phyloP scores from a whole-genome alignment of 1,284 basidiomycete species.

The Malassezia vespertilionis region DNA sequence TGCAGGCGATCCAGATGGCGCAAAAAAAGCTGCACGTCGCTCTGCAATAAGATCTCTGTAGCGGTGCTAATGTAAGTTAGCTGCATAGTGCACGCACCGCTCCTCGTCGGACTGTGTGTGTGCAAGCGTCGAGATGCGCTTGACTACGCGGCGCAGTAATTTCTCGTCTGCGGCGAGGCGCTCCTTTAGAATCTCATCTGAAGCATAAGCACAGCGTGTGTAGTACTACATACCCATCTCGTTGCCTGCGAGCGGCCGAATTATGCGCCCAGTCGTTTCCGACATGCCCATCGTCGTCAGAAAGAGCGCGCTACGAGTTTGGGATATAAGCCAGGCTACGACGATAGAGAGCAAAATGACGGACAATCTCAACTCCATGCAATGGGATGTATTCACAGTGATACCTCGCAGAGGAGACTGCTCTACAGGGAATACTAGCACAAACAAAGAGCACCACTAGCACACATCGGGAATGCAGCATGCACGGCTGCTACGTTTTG shows the following conservation, averaged over 20 bases:
- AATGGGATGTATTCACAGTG: conserved; percentile 13
- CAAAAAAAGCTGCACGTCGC: conserved; percentile 5
- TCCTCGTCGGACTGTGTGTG: not conserved
- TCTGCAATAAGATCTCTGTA: not conserved
- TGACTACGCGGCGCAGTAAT: conserved; percentile 11
- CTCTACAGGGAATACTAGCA: conserved; percentile 19
- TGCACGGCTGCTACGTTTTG: conserved; percentile 14
- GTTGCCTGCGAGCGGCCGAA: not conserved
- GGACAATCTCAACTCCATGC: too few relatives aligned
- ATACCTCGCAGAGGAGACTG: conserved; percentile 11
- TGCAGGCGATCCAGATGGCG: conserved; percentile 3
- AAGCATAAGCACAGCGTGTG: not conserved
- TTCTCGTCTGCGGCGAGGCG: conserved; percentile 16
- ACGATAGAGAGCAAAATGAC: too few relatives aligned
- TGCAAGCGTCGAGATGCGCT: conserved; percentile 8
- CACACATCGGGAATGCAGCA: conserved; percentile 3
- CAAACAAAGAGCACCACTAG: conserved; percentile 8
- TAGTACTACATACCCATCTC: conserved; percentile 9
- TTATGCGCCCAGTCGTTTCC: too few relatives aligned
- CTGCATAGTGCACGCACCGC: not conserved
- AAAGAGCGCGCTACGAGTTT: not conserved
- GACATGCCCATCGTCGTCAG: too few relatives aligned
- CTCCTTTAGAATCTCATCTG: conserved; percentile 11
- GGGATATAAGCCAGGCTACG: not conserved
- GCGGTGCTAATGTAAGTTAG: not conserved